A percentile compares a stretch with the other conserved stretches of the same genome.
phyloP scores from a whole-genome alignment of 768 basidiomycete species.

The Grammothele lineata region DNA sequence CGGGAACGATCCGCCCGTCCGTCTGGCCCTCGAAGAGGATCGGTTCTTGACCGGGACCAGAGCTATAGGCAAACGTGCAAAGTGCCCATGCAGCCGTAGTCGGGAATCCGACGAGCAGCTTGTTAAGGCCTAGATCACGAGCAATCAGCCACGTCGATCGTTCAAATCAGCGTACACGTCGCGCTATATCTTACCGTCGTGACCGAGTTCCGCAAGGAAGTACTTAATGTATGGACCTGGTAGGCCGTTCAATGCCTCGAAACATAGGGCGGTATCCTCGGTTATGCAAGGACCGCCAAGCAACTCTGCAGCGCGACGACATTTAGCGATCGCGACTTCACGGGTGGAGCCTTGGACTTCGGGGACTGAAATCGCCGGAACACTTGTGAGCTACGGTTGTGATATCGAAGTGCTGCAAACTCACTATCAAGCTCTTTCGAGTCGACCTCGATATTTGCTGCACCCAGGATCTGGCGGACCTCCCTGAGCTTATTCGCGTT shows the following conservation, averaged over 20 bases:
- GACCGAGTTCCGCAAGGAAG: conserved; percentile 80
- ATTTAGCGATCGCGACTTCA: conserved; percentile 88
- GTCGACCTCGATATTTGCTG: conserved; percentile 69
- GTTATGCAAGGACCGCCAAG: conserved; percentile 66
- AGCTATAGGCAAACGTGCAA: conserved; percentile 94
- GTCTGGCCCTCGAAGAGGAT: conserved; percentile 85
- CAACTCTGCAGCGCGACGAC: conserved; percentile 76
- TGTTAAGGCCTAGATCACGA: conserved; percentile 63
- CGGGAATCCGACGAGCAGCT: conserved; percentile 70
- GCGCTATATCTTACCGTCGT: conserved; percentile 61
- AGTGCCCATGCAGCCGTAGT: conserved; percentile 82
- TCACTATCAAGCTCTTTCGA: conserved; percentile 77
- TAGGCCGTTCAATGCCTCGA: conserved; percentile 82
- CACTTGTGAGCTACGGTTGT: too few relatives aligned
- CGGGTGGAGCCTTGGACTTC: conserved; percentile 92
- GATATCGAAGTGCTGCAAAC: conserved; percentile 31
- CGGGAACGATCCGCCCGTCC: conserved; percentile 83
- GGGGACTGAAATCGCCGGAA: conserved; percentile 54
- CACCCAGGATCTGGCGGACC: conserved; percentile 76
- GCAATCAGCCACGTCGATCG: not conserved
- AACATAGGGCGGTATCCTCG: conserved; percentile 94
- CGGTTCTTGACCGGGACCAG: conserved; percentile 77
- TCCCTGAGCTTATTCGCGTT: conserved; percentile 92
- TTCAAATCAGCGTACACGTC: not conserved
- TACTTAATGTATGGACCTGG: conserved; percentile 98